These are phyloP conservation scores for Capsella bursapastoris DNA, from an alignment of 345 rosid species.

Conservation along the genomic window DNA sequence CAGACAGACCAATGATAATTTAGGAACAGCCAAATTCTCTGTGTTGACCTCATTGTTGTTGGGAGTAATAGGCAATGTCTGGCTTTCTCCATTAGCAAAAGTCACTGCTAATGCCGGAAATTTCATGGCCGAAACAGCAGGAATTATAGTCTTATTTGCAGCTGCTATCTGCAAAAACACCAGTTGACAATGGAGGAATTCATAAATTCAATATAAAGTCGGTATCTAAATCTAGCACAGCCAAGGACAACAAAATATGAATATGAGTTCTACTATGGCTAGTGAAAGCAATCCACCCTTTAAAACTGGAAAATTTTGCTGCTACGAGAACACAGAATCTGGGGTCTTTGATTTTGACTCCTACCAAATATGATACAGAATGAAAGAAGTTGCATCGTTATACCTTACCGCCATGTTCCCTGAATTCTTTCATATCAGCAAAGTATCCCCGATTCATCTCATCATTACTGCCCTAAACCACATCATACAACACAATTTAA, in stretches of 20 bases:
- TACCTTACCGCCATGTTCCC: slow-evolving; percentile 96
- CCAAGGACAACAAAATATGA: slow-evolving; percentile 2
- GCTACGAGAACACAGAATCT: slow-evolving; percentile 9
- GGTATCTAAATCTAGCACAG: background rate
- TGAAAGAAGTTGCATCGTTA: slow-evolving; percentile 20
- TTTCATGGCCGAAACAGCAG: slow-evolving; percentile 64
- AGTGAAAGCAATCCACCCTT: slow-evolving; percentile 19
- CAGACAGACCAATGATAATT: slow-evolving; percentile 73
- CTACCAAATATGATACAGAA: background rate
- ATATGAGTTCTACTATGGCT: background rate
- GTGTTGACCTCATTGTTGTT: slow-evolving; percentile 42
- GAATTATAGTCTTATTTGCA: slow-evolving; percentile 69
- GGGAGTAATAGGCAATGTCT: slow-evolving; percentile 66
- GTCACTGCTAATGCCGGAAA: slow-evolving; percentile 69
- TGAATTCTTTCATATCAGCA: slow-evolving; percentile 71
- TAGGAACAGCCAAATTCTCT: slow-evolving; percentile 47
- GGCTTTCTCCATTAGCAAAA: slow-evolving; percentile 54
- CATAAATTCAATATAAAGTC: background rate
- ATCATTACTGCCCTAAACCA: slow-evolving; percentile 87
- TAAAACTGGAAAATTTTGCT: background rate
- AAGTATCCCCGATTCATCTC: slow-evolving; percentile 96
- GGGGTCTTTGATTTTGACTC: background rate
- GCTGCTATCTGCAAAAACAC: slow-evolving; percentile 63
- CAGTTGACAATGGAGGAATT: background rate
- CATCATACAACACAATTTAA: slow-evolving; percentile 38